Evolutionary conservation across 257 asterid species (phyloP), one percentile per base, ranked within the genome.

Genomic region (Solanum dulcamara): DNA sequence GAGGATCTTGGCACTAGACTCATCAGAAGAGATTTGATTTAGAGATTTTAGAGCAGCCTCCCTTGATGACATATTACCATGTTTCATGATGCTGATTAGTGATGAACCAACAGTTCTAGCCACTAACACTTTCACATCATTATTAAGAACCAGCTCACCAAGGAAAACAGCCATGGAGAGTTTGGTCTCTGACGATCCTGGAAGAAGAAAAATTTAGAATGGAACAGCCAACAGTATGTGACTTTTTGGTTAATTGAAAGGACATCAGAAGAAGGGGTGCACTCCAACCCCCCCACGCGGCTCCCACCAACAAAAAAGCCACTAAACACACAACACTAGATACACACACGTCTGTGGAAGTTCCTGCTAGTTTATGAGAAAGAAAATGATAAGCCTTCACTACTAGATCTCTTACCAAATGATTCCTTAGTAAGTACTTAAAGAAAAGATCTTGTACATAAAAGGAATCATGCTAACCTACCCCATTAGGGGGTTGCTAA

Each of bases 21-120:
- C 99, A 24, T 93, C 90, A 2, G 99, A 97, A 10, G 98, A 97
- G 66, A 97, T 95, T 81, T 93, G 97, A 75, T 94, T 94, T 74
- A 97, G 86, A 60, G 99, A 98, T 91, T 91, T 95, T 84, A 97
- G 89, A 70, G 98, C 96, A 37, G 96, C 98, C 91, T 97, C 98
- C 79, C 98, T 90, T 32, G 95, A 90, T 86, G 90, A 91, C 85
- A 89, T 79, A 46, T 81, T 88, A 81, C 89, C 92, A 71, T 85
- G 89, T 87, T 86, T 92, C 98, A 97, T 94, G 79, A 97, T 96
- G 67, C 89, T 90, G 89, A 97, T 92, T 82, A 97, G 88, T 10
- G 99, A 92, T 74, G 87, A 90, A 81, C 98, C 98, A n/a, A 89
- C 98, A 0, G 87, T 88, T 46, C 89, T 89, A 37, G 98, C 98